A percentile compares a stretch with the other conserved stretches of the same genome.
These are phyloP conservation scores for Suillus discolor DNA, from an alignment of 768 basidiomycete genomes.

Conservation along the genomic window DNA sequence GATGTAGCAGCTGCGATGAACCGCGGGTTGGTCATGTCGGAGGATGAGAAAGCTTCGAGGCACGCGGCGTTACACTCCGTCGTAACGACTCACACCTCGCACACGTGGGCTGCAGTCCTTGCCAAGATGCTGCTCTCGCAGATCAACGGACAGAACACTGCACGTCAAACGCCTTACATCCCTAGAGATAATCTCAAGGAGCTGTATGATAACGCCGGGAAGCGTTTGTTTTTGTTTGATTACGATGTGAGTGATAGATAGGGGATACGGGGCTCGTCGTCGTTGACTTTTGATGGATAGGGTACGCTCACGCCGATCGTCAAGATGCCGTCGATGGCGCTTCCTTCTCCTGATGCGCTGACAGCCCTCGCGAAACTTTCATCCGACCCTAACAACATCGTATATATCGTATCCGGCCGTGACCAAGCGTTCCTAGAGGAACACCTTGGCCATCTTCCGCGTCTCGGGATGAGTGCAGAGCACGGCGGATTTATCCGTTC, in stretches of 20 bases:
- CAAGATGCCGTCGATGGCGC: constrained; percentile 86
- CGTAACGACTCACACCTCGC: constrained; percentile 92
- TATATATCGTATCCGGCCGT: constrained; percentile 97
- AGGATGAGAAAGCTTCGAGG: constrained; percentile 33
- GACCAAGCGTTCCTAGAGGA: constrained; percentile 91
- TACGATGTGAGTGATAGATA: constrained; percentile 72
- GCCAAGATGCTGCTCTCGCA: constrained; percentile 87
- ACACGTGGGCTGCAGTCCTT: constrained; percentile 90
- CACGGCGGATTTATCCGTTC: constrained; percentile 91
- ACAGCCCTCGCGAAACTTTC: constrained; percentile 72
- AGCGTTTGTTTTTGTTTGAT: constrained; percentile 92
- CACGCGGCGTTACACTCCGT: constrained; percentile 80
- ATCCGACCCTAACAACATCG: constrained; percentile 83
- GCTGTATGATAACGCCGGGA: constrained; percentile 69
- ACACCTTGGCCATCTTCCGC: constrained; percentile 82
- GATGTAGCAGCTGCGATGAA: constrained; percentile 1
- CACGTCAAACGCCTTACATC: constrained; percentile 84
- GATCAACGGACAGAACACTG: constrained; percentile 75
- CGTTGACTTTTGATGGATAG: constrained; percentile 37
- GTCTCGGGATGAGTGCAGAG: constrained; percentile 92
- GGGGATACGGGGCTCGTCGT: not conserved
- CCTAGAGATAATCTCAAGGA: constrained; percentile 59
- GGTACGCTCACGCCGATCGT: constrained; percentile 98
- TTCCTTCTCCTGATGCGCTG: constrained; percentile 75
- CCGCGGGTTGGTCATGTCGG: not conserved